A percentile compares a stretch with the other conserved stretches of the same genome.
These are phyloP conservation scores for Fusarium sp. DNA, from an alignment of 2,329 filamentous ascomycete species.

Conservation along the genomic window DNA sequence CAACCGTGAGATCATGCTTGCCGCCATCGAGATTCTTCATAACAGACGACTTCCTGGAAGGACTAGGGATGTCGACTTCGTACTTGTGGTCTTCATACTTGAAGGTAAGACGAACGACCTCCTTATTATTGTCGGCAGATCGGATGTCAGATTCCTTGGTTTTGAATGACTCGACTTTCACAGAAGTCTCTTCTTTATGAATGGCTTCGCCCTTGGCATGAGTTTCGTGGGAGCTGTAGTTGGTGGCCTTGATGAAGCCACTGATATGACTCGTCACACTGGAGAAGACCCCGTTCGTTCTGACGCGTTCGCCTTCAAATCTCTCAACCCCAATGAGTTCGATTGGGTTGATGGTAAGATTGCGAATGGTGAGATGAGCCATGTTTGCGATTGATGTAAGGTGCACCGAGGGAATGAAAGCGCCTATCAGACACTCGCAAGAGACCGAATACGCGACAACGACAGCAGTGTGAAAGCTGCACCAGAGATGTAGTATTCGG, in stretches of 20 bases:
- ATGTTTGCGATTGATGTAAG: slow-evolving; percentile 48
- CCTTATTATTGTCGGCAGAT: slow-evolving; percentile 66
- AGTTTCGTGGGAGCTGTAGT: slow-evolving; percentile 46
- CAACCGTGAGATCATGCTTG: slow-evolving; percentile 69
- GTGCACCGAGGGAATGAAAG: slow-evolving; percentile 9
- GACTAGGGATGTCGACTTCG: slow-evolving; percentile 77
- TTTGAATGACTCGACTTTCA: slow-evolving; percentile 76
- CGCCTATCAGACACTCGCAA: slow-evolving; percentile 2
- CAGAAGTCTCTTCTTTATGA: slow-evolving; percentile 68
- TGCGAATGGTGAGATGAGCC: slow-evolving; percentile 77
- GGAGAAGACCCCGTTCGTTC: slow-evolving; percentile 56
- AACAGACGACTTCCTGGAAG: slow-evolving; percentile 67
- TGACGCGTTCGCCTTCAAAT: slow-evolving; percentile 66
- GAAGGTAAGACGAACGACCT: slow-evolving; percentile 80
- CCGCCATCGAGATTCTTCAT: slow-evolving; percentile 66
- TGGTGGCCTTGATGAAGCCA: slow-evolving; percentile 58
- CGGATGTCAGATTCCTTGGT: slow-evolving; percentile 67
- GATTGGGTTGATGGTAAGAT: slow-evolving; percentile 79
- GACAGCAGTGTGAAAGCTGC: not conserved
- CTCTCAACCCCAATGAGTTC: slow-evolving; percentile 79
- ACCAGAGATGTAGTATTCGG: not conserved
- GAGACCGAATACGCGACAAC: not conserved
- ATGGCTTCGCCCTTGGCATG: slow-evolving; percentile 68
- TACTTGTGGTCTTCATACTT: slow-evolving; percentile 68
- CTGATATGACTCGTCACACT: slow-evolving; percentile 59